Percentiles rank a stretch among this genome's conserved stretches.
Evolutionary conservation across 805 yeast species (phyloP).

Genomic region (Cyberlindnera maclurae): DNA sequence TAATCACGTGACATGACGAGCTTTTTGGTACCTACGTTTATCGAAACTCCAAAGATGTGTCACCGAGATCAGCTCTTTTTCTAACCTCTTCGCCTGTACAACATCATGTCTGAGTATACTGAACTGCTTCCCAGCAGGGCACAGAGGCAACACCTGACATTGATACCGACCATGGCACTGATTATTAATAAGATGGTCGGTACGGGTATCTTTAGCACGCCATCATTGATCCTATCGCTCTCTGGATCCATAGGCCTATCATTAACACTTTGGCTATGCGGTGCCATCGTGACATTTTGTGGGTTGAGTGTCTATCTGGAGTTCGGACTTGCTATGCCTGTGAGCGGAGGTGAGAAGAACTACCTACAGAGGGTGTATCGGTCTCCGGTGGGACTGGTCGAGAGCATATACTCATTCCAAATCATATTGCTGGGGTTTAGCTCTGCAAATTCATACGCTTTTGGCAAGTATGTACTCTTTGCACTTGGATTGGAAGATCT

Average conservation of each 20-base stretch:
- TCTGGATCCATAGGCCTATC: constrained; percentile 56
- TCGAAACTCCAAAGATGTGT: no score
- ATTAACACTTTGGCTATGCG: constrained; percentile 52
- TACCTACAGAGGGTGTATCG: constrained; percentile 52
- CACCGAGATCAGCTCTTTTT: no score
- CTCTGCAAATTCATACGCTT: constrained; percentile 57
- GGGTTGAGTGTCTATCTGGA: constrained; percentile 55
- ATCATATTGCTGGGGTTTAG: constrained; percentile 54
- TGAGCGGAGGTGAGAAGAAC: constrained; percentile 64
- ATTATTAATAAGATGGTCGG: constrained; percentile 68
- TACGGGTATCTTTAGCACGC: constrained; percentile 66
- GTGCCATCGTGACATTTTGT: constrained; percentile 50
- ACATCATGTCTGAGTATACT: neutral
- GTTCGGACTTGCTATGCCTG: constrained; percentile 57
- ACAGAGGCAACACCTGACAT: constrained; percentile 14
- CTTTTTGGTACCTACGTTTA: neutral
- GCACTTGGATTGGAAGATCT: constrained; percentile 33
- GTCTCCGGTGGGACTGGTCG: constrained; percentile 46
- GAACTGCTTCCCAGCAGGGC: constrained; percentile 5
- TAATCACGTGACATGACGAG: neutral
- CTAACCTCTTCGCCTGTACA: no score
- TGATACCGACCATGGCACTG: constrained; percentile 26
- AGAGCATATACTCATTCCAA: constrained; percentile 42
- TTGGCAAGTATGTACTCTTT: constrained; percentile 50
- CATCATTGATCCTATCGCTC: constrained; percentile 50